These are phyloP conservation scores for Magnusiomyces ingens DNA, from an alignment of 1,139 yeast genomes.

Conservation along the genomic window DNA sequence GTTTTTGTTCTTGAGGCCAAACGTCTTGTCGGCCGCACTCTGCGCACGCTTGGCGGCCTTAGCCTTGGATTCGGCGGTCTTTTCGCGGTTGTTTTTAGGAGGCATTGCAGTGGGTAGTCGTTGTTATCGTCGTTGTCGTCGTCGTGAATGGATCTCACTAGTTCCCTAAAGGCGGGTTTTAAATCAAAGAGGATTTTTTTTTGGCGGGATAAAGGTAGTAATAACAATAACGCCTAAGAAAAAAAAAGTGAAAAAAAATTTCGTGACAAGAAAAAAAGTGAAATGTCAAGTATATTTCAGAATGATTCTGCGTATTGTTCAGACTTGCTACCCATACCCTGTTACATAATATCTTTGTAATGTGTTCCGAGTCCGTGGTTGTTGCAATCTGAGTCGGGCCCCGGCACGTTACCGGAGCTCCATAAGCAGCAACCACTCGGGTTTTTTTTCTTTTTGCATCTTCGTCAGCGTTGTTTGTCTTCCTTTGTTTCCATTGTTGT, in stretches of 20 bases:
- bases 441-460: too few species aligned
- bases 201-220: background rate
- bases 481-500: too few species aligned
- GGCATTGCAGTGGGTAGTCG: constrained; percentile 18
- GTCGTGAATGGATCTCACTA: too few species aligned
- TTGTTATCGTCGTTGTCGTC: background rate
- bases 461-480: too few species aligned
- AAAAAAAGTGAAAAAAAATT: background rate
- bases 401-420: too few species aligned
- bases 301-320: background rate
- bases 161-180: too few species aligned
- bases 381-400: too few species aligned
- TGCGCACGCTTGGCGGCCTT: constrained; percentile 65
- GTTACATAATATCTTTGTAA: background rate
- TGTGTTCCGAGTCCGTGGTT: background rate
- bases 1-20: constrained; percentile 74
- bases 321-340: background rate
- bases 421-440: too few species aligned
- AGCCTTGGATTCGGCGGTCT: constrained; percentile 22
- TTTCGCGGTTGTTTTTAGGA: constrained; percentile 61
- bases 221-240: background rate
- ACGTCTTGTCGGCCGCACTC: constrained; percentile 80
- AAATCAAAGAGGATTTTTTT: too few species aligned
- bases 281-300: background rate
- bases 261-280: background rate